phyloP scores from a whole-genome alignment of 306 rosid species.

The Potentilla sterilis region DNA sequence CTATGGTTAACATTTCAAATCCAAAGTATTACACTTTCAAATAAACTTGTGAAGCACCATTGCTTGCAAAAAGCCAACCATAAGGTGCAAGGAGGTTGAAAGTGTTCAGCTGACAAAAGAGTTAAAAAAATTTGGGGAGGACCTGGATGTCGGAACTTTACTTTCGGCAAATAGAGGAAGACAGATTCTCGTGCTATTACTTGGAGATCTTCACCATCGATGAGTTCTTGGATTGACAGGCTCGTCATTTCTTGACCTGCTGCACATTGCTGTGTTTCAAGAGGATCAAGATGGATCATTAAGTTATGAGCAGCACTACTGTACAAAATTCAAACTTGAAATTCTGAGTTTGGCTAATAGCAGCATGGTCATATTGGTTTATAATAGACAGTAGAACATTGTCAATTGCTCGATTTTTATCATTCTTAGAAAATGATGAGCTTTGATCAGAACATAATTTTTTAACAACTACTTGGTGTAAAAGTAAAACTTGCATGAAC shows the following conservation, averaged over 20 bases:
- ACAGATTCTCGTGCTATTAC: slow-evolving; percentile 60
- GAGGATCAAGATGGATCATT: slow-evolving; percentile 41
- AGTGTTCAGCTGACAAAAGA: not conserved
- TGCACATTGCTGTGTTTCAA: slow-evolving; percentile 30
- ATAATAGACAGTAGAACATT: too few relatives aligned
- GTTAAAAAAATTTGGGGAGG: slow-evolving; percentile 22
- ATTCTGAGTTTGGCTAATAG: too few relatives aligned
- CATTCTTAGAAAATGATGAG: too few relatives aligned
- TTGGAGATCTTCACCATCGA: slow-evolving; percentile 51
- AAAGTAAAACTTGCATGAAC: too few relatives aligned
- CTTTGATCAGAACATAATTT: too few relatives aligned
- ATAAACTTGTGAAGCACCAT: not conserved
- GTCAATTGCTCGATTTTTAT: too few relatives aligned
- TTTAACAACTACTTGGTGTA: too few relatives aligned
- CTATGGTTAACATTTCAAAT: not conserved
- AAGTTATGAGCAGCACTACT: not conserved
- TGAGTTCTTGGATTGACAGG: slow-evolving; percentile 29
- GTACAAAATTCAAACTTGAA: too few relatives aligned
- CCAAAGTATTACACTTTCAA: not conserved
- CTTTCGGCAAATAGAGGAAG: slow-evolving; percentile 58
- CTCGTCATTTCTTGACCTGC: slow-evolving; percentile 26
- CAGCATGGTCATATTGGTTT: too few relatives aligned
- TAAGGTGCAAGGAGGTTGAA: slow-evolving; percentile 6
- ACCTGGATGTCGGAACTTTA: slow-evolving; percentile 46
- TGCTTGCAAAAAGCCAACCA: slow-evolving; percentile 5